Evolutionary conservation across 1,284 basidiomycete genomes (phyloP).

Genomic region (Heterobasidion parviporum): DNA sequence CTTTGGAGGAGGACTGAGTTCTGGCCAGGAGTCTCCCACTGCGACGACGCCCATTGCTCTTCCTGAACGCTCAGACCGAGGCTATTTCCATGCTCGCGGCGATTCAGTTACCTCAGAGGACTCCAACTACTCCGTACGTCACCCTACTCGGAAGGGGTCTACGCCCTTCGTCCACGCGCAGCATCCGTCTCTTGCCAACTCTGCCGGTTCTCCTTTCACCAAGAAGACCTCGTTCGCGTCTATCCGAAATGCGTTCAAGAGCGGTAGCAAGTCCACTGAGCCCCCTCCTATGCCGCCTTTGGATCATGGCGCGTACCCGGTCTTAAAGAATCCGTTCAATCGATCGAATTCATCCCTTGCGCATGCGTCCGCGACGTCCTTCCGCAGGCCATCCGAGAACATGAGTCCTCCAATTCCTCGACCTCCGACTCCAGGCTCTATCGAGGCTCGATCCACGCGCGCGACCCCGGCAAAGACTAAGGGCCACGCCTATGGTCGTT

Average conservation of each 20-base stretch:
- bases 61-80: conserved; percentile 42
- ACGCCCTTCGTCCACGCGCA: conserved; percentile 58
- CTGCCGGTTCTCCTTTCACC: conserved; percentile 43
- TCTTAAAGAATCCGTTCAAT: conserved; percentile 71
- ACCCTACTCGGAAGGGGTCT: conserved; percentile 29
- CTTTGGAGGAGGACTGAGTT: conserved; percentile 21
- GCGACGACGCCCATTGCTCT: conserved; percentile 39
- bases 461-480: conserved; percentile 35
- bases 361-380: conserved; percentile 22
- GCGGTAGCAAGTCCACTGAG: conserved; percentile 40
- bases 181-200: conserved; percentile 58
- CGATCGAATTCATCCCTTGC: conserved; percentile 67
- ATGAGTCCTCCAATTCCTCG: conserved; percentile 37
- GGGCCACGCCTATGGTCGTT: conserved; percentile 52
- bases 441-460: conserved; percentile 32
- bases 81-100: conserved; percentile 67
- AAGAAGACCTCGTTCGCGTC: conserved; percentile 85
- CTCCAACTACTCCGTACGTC: conserved; percentile 52
- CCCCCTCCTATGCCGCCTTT: conserved; percentile 60
- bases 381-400: conserved; percentile 25
- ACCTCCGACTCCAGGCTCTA: conserved; percentile 57
- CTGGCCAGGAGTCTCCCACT: conserved; percentile 62
- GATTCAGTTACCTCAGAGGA: conserved; percentile 64
- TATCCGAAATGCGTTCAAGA: conserved; percentile 83
- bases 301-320: conserved; percentile 58